These are phyloP conservation scores for Tuber microsphaerosporum DNA, from an alignment of 495 filamentous ascomycete species.

Conservation along the genomic window DNA sequence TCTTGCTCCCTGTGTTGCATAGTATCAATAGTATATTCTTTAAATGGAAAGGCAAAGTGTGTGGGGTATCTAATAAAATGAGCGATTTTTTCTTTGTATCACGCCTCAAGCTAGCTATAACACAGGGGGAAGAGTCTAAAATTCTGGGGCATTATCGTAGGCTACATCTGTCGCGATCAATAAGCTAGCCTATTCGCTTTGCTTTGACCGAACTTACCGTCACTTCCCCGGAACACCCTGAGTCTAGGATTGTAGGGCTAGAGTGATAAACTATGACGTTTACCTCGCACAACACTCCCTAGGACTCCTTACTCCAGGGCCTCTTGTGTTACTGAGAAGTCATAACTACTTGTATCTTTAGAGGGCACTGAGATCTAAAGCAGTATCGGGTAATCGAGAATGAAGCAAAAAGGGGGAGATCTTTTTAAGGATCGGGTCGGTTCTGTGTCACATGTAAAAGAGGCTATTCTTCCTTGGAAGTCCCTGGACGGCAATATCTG, in stretches of 20 bases:
- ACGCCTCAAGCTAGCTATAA: neutral
- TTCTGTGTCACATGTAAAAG: neutral
- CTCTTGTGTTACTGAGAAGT: neutral
- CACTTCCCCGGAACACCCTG: neutral
- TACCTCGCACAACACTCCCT: neutral
- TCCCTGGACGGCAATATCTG: neutral
- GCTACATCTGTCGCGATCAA: neutral
- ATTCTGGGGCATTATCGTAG: neutral
- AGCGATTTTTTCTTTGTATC: neutral
- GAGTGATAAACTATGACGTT: neutral
- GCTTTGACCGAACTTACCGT: neutral
- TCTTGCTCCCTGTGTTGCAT: neutral
- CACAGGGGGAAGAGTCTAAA: neutral
- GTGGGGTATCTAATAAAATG: neutral
- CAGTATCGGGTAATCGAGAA: neutral
- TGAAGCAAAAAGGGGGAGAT: neutral
- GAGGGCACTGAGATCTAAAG: neutral
- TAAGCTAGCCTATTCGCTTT: neutral
- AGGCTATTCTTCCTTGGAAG: neutral
- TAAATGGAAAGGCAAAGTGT: neutral
- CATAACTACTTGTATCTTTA: neutral
- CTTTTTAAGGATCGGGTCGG: neutral
- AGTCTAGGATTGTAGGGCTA: neutral
- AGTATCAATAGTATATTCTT: neutral
- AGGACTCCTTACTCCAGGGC: neutral